phyloP scores from a whole-genome alignment of 768 basidiomycete species.

The Dacryopinax spathularia region DNA sequence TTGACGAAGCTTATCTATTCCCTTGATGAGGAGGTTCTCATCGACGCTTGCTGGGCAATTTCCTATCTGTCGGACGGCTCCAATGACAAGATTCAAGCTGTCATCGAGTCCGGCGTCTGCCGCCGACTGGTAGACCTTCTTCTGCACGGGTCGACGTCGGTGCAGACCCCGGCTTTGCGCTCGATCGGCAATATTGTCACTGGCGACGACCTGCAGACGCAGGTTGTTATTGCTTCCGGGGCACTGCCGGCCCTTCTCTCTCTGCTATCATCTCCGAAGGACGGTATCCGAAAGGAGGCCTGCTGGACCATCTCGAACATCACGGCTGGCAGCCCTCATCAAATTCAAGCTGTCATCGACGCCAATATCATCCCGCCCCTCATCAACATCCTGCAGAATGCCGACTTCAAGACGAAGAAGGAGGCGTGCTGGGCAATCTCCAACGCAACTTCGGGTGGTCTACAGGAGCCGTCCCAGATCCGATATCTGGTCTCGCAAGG shows the following conservation, averaged over 20 bases:
- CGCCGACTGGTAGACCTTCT: conserved; percentile 92
- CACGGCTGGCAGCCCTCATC: conserved; percentile 90
- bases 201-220: conserved; percentile 96
- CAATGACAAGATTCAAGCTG: conserved; percentile 99
- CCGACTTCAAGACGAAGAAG: conserved; percentile 98
- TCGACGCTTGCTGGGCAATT: conserved; percentile 99
- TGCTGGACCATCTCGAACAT: conserved; percentile 99
- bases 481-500: conserved; percentile 96
- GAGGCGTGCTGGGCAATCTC: conserved; percentile 99
- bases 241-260: conserved; percentile 89
- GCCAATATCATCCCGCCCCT: conserved; percentile 96
- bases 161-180: conserved; percentile 94
- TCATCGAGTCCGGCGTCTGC: conserved; percentile 96
- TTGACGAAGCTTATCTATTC: conserved; percentile 98
- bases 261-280: conserved; percentile 89
- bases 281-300: conserved; percentile 97
- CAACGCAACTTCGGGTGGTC: conserved; percentile 94
- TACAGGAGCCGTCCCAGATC: conserved; percentile 92
- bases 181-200: conserved; percentile 99
- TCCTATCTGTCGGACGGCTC: conserved; percentile 98
- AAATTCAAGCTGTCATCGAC: conserved; percentile 95
- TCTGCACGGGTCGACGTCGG: conserved; percentile 71
- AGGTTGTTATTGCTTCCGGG: conserved; percentile 96
- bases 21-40: conserved; percentile 95
- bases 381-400: conserved; percentile 93